Evolutionary conservation across 805 yeast species (phyloP), one percentile per base, ranked within the genome.

Genomic region (Hanseniaspora pseudoguilliermondii): DNA sequence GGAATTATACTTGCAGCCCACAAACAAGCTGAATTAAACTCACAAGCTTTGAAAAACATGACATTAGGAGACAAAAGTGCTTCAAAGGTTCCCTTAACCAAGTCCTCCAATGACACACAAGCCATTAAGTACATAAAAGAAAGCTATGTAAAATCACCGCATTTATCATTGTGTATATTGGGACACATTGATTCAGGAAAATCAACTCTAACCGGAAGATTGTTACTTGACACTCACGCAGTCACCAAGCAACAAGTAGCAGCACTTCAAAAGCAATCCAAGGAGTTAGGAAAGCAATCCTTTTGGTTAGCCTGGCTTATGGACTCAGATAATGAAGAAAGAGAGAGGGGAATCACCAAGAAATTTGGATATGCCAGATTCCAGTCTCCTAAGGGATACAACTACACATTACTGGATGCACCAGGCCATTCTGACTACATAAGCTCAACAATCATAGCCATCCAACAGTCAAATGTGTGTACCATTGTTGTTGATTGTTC

Each of bases 161-260:
- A 93, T 72, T 78, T 93, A 69, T 89, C 96, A 43, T 85, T 93
- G 65, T 90, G 95, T 61, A 95, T 93, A 72, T 85, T 93, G 89
- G 99, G 99, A 61, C 99, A 93, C 71, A 98, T 93, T 60, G 98
- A 93, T 76, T 97, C 98, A 18, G 98, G 99, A 65, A 93, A 93
- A 73, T 88, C 96, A 46, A 93, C 99, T 55, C 85, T 93, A 86
- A 97, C 97, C 71, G 99, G 99, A 69, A 90, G 95, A 72, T 74
- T 93, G 63, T 77, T 93, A 58, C 91, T 77, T 66, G 79, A 93
- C 66, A 88, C 97, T 18, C 97, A 97, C 59, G 87, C 96, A 46
- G 98, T 93, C 55, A 97, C 91, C 71, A 88, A 87, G 75, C 85
- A 96, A 72, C 88, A 96, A 29, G 93, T 93, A 59, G 96, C 95